These are phyloP conservation scores for Crotalaria pallida DNA, from an alignment of 306 rosid species.

Conservation along the genomic window DNA sequence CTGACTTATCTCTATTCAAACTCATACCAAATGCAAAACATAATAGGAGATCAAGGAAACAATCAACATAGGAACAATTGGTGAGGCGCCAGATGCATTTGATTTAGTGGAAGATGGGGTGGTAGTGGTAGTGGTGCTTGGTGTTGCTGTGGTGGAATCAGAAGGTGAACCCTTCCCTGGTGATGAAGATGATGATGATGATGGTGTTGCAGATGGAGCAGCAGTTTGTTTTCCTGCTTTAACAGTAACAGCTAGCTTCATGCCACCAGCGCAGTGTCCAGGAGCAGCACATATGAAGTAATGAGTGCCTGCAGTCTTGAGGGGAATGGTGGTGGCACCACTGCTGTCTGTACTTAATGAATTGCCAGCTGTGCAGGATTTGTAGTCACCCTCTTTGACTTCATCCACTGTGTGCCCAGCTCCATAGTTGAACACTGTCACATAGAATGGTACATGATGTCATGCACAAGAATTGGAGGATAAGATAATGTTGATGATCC, in stretches of 20 bases:
- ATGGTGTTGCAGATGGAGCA: slow-evolving; percentile 31
- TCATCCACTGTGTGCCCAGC: slow-evolving; percentile 86
- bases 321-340: slow-evolving; percentile 64
- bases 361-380: slow-evolving; percentile 51
- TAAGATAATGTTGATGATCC: background rate
- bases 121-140: too few relatives aligned
- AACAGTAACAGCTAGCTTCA: slow-evolving; percentile 75
- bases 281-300: slow-evolving; percentile 59
- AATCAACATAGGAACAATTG: slow-evolving; percentile 22
- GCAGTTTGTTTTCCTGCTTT: slow-evolving; percentile 33
- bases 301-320: slow-evolving; percentile 65
- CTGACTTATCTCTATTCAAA: slow-evolving; percentile 31
- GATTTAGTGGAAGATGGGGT: slow-evolving; percentile 24
- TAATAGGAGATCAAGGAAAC: slow-evolving; percentile 27
- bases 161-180: slow-evolving; percentile 31
- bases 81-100: slow-evolving; percentile 26
- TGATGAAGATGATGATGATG: slow-evolving; percentile 2
- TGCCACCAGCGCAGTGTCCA: slow-evolving; percentile 77
- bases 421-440: slow-evolving; percentile 68
- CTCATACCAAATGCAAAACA: slow-evolving; percentile 22
- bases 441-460: background rate
- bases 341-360: slow-evolving; percentile 59
- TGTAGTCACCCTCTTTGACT: slow-evolving; percentile 68
- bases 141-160: slow-evolving; percentile 23
- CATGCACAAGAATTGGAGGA: background rate